These are phyloP conservation scores for Colletotrichum salicis DNA, from an alignment of 2,329 filamentous ascomycete genomes.

Conservation along the genomic window DNA sequence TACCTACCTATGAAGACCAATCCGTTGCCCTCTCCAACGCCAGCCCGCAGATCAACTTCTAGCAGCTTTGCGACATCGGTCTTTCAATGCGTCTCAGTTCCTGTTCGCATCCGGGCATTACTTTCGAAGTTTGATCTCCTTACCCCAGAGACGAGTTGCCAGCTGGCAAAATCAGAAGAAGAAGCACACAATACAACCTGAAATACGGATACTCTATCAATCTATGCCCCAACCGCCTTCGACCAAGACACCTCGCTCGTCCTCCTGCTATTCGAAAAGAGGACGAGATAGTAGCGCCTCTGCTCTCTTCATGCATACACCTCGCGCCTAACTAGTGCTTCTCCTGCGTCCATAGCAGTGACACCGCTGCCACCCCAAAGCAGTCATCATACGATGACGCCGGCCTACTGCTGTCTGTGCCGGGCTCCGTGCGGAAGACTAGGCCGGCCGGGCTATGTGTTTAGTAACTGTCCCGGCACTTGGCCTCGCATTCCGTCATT, in stretches of 20 bases:
- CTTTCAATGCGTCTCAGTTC: neutral
- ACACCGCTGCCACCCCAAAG: neutral
- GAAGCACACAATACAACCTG: neutral
- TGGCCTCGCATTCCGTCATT: neutral
- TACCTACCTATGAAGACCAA: neutral
- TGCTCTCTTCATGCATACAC: neutral
- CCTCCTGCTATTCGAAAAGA: neutral
- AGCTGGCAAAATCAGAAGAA: neutral
- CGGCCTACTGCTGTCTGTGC: neutral
- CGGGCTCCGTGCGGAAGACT: slow-evolving; percentile 4
- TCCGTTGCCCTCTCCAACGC: neutral
- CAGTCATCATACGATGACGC: neutral
- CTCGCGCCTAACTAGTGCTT: neutral
- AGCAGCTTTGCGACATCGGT: neutral
- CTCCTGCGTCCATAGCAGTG: neutral
- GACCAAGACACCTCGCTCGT: neutral
- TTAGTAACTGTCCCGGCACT: neutral
- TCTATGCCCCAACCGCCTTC: neutral
- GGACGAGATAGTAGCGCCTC: neutral
- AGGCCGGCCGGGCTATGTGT: neutral
- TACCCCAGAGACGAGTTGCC: neutral
- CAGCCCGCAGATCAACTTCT: neutral
- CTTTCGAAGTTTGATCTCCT: neutral
- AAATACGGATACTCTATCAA: neutral
- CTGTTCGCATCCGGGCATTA: neutral